Conservation (phyloP, 2,329 filamentous ascomycete species). For the Cordyceps cateniannulata region DNA sequence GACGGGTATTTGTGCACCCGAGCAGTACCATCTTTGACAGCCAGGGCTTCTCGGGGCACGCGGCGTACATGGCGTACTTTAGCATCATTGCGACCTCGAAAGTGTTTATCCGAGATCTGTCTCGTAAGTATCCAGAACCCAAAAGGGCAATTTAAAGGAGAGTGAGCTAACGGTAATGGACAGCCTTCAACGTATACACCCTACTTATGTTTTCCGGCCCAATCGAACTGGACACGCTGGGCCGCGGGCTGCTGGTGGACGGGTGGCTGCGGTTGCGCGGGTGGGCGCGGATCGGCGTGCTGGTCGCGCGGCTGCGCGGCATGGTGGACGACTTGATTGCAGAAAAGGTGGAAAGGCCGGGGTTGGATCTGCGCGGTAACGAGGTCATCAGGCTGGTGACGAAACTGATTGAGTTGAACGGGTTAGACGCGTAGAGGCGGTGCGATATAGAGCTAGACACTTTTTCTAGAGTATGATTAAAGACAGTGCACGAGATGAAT, state of each 20-base stretch:
- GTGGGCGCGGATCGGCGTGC: slow-evolving; percentile 90
- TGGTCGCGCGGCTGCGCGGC: slow-evolving; percentile 73
- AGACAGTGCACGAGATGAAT: not conserved
- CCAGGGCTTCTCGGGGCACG: slow-evolving; percentile 68
- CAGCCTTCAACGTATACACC: slow-evolving; percentile 79
- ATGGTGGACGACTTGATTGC: slow-evolving; percentile 85
- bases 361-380: slow-evolving; percentile 47
- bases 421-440: slow-evolving; percentile 56
- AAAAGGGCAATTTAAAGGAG: not conserved
- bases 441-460: not conserved
- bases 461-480: not conserved
- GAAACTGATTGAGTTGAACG: slow-evolving; percentile 82
- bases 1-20: slow-evolving; percentile 88
- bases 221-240: slow-evolving; percentile 80
- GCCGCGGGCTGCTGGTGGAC: slow-evolving; percentile 81
- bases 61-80: slow-evolving; percentile 82
- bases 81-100: slow-evolving; percentile 88
- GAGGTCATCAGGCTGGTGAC: slow-evolving; percentile 73
- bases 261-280: slow-evolving; percentile 81
- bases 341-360: slow-evolving; percentile 71
- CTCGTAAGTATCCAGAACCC: slow-evolving; percentile 54
- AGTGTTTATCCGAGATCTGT: slow-evolving; percentile 84
- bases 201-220: slow-evolving; percentile 81
- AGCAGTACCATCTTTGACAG: slow-evolving; percentile 79
- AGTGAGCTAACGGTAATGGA: slow-evolving; percentile 5